Evolutionary conservation across 1,139 yeast genomes (phyloP).

Genomic region (Arxiozyma telluris): DNA sequence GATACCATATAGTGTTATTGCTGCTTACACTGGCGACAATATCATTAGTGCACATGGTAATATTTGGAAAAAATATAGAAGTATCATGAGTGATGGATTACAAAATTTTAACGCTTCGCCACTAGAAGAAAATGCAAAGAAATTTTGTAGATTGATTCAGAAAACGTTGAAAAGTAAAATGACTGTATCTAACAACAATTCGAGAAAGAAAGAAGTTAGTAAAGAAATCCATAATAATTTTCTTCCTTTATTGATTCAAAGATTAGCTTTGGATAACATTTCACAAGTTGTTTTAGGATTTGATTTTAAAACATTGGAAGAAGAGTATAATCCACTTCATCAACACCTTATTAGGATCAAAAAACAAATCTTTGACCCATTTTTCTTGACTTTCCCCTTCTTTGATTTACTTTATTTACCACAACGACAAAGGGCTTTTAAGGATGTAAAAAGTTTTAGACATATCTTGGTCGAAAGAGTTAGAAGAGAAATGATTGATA

Average conservation of each 20-base stretch:
- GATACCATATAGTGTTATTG: constrained; percentile 48
- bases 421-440: constrained; percentile 38
- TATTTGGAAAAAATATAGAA: constrained; percentile 45
- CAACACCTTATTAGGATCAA: constrained; percentile 39
- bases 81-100: constrained; percentile 39
- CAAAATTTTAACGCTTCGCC: constrained; percentile 41
- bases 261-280: constrained; percentile 42
- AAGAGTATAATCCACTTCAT: constrained; percentile 33
- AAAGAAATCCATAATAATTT: constrained; percentile 19
- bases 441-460: constrained; percentile 39
- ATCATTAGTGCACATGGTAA: constrained; percentile 52
- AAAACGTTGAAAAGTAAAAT: constrained; percentile 9
- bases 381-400: constrained; percentile 47
- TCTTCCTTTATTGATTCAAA: constrained; percentile 36
- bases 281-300: constrained; percentile 45
- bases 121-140: constrained; percentile 33
- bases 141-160: constrained; percentile 24
- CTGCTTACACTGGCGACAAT: constrained; percentile 55
- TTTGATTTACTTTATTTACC: constrained; percentile 46
- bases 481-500: constrained; percentile 23
- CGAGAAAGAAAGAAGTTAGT: constrained; percentile 5
- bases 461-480: constrained; percentile 30
- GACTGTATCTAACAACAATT: not conserved
- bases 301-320: constrained; percentile 34
- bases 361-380: constrained; percentile 47